phyloP scores from a whole-genome alignment of 176 grass and related monocot genomes.

The Cenchrus americanus region DNA sequence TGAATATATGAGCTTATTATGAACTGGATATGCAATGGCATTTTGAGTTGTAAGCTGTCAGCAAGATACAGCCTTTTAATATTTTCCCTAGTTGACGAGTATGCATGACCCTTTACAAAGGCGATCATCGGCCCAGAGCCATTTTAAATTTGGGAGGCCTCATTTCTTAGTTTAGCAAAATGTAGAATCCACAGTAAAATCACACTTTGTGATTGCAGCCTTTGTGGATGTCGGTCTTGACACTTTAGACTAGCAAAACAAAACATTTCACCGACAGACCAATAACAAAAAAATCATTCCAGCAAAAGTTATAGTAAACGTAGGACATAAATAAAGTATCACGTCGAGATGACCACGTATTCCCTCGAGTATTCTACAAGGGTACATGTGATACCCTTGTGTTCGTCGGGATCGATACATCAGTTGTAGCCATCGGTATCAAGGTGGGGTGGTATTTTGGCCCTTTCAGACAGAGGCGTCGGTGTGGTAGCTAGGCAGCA shows the following conservation, averaged over 20 bases:
- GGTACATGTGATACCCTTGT: background rate
- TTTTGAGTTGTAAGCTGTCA: conserved; percentile 4
- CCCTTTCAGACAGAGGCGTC: conserved; percentile 16
- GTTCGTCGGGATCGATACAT: conserved; percentile 10
- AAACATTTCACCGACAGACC: background rate
- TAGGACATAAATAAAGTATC: background rate
- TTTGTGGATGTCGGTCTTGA: background rate
- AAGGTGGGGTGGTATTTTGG: background rate
- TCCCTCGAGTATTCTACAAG: background rate
- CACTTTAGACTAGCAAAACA: background rate
- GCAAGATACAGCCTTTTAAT: background rate
- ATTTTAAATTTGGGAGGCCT: background rate
- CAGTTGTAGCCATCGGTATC: background rate
- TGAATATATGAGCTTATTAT: conserved; percentile 2
- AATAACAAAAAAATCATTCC: background rate
- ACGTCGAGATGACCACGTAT: background rate
- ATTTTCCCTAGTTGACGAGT: conserved; percentile 13
- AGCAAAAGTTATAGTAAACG: background rate
- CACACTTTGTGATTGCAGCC: background rate
- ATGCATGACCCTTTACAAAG: background rate
- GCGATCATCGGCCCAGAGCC: background rate
- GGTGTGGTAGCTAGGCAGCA: background rate
- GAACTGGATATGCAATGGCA: conserved; percentile 28
- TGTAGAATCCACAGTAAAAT: background rate
- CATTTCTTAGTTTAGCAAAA: background rate